These are phyloP conservation scores for Saccharomyces kudriavzevii DNA, from an alignment of 805 yeast species.

Conservation along the genomic window DNA sequence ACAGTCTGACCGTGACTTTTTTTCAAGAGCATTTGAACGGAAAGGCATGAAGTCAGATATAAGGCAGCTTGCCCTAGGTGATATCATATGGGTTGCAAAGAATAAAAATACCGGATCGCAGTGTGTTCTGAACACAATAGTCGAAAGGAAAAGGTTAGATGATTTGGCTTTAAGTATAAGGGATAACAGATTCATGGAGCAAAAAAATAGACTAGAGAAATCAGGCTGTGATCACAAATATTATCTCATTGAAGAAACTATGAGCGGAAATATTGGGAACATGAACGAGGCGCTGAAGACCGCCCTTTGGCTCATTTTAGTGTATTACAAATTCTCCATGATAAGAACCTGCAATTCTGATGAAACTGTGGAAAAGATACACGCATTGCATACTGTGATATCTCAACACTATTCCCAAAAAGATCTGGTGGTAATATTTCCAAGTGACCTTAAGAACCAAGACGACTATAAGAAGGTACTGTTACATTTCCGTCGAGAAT, in stretches of 20 bases:
- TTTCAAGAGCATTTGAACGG: constrained; percentile 44
- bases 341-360: constrained; percentile 64
- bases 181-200: constrained; percentile 87
- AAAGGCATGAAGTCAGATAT: constrained; percentile 45
- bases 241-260: constrained; percentile 74
- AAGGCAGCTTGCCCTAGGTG: constrained; percentile 70
- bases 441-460: constrained; percentile 42
- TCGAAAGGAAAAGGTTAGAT: constrained; percentile 84
- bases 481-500: constrained; percentile 37
- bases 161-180: constrained; percentile 75
- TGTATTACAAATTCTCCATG: constrained; percentile 57
- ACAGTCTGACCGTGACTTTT: constrained; percentile 58
- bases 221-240: constrained; percentile 60
- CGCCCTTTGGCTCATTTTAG: constrained; percentile 60
- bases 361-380: constrained; percentile 48
- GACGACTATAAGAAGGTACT: constrained; percentile 40
- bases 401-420: constrained; percentile 39
- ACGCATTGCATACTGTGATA: constrained; percentile 40
- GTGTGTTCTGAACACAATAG: constrained; percentile 69
- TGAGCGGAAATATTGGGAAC: constrained; percentile 33
- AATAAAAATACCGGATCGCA: constrained; percentile 49
- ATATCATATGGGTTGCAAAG: constrained; percentile 80
- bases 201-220: constrained; percentile 64
- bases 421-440: constrained; percentile 43
- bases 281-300: constrained; percentile 68